phyloP scores from a whole-genome alignment of 345 rosid genomes.

The Lumnitzera racemosa region DNA sequence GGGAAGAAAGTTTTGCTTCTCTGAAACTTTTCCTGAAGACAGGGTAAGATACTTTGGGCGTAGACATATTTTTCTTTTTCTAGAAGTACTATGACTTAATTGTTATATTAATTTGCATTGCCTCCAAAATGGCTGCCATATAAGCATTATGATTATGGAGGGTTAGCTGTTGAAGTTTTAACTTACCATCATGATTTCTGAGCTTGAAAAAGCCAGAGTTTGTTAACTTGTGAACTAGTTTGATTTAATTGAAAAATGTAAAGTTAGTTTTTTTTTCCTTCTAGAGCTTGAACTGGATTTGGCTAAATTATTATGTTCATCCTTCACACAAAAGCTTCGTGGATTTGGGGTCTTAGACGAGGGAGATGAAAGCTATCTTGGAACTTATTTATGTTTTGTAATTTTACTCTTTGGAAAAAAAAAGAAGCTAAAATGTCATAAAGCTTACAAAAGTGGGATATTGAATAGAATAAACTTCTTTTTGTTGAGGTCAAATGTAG shows the following conservation, averaged over 20 bases:
- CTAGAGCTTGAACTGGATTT: no score
- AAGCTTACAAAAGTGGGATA: no score
- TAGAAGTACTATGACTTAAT: neutral
- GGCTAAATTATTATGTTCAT: neutral
- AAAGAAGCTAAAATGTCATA: no score
- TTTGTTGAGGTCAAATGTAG: neutral
- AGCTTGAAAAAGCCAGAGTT: no score
- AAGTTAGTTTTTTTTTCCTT: neutral
- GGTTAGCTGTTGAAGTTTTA: no score
- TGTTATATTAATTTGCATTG: neutral
- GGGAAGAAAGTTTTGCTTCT: slow-evolving; percentile 74
- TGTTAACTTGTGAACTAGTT: no score
- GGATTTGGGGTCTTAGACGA: neutral
- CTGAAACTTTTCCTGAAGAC: slow-evolving; percentile 69
- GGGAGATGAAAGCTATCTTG: no score
- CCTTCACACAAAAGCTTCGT: neutral
- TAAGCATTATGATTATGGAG: no score
- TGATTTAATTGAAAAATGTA: neutral
- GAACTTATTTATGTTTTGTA: no score
- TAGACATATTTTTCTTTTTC: neutral
- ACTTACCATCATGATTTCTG: no score
- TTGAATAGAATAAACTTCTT: neutral
- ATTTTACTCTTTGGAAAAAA: no score
- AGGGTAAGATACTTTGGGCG: slow-evolving; percentile 48
- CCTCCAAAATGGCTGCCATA: neutral